Evolutionary conservation across 2,329 filamentous ascomycete species (phyloP), one percentile per base, ranked within the genome.

Genomic region (Apiospora koreana): DNA sequence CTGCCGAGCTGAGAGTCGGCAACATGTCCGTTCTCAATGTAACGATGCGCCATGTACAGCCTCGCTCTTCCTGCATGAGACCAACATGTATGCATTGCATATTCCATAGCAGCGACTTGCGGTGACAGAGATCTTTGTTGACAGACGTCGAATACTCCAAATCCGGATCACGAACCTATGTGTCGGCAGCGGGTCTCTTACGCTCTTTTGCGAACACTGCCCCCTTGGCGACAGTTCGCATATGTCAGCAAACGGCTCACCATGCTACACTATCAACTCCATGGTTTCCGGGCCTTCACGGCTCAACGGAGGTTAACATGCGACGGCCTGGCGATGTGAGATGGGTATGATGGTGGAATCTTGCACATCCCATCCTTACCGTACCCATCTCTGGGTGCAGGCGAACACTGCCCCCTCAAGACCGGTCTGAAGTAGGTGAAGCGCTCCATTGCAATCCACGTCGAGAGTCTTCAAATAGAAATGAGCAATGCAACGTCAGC

Each of bases 11-110:
- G 54, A 62, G 54, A 62, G 43, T 38, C 54, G 54, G 31, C 54
- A n/a, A n/a, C 54, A 38, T 35, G 54, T 62, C 54, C 54, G 31
- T n/a, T 38, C 31, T 18, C 31, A 38, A 62, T 62, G 54, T 62
- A 62, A 62, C 54, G 18, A 62, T 62, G 54, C 54, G 54, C 31
- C 31, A 38, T 35, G 54, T 62, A 62, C 54, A 62, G 54, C 54
- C 54, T 62, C 54, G 31, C 54, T 62, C 54, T n/a, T 62, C 54
- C 54, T 62, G 54, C 54, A 62, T 62, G 54, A n/a, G 54, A n/a
- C 31, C 54, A 38, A 62, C 31, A 3, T 62, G 31, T 38, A 62
- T 62, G 54, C 54, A 62, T 23, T 62, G 54, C 54, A 62, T 62
- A 38, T 62, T 62, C 54, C 28, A 62, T 62, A 23, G 54, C 31